Evolutionary conservation across 495 filamentous ascomycete genomes (phyloP), one percentile per base, ranked within the genome.

Genomic region (Talaromyces liani): DNA sequence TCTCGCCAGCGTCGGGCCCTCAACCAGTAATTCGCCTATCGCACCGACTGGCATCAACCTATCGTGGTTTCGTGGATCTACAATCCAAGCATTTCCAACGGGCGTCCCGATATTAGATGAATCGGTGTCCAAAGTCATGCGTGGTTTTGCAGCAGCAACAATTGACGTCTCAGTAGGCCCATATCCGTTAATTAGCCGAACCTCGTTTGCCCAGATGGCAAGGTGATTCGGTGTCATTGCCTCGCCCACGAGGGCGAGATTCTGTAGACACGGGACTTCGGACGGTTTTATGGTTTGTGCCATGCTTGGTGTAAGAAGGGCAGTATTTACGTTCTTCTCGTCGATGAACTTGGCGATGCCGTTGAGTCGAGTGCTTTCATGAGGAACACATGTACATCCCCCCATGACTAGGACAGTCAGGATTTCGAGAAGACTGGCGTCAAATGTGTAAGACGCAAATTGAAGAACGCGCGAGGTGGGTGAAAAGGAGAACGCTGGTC

Each of bases 21-120:
- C 81, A 49, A 87, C 74, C 18, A 82, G 60, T 34, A 86, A 71
- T 67, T 87, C 84, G 18, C 84, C 84, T 2, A 82, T 71, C 1
- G 70, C 67, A 8, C 84, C 84, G 20, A 84, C 66, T 0, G 82
- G 81, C 24, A 78, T 67, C 3, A 86, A 75, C 3, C 67, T 67
- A 59, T 84, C 67, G 63, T 81, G 77, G 67, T 85, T 72, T 6
- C 65, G 64, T 0, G 81, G 74, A 53, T 84, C 76, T 2, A 82
- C 79, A 60, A 86, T 73, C 84, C 84, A 87, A 7, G 64, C 53
- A n/a, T 51, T 59, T 12, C 64, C 66, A 9, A 68, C 60, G 14
- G 62, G 25, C 7, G 31, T 41, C 3, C 66, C 65, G n/a, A 68
- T 65, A 24, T 65, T 63, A 1, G 49, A 54, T 0, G 83, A 33